Conservation (phyloP, 345 rosid species). For the Citrus maxima region DNA sequence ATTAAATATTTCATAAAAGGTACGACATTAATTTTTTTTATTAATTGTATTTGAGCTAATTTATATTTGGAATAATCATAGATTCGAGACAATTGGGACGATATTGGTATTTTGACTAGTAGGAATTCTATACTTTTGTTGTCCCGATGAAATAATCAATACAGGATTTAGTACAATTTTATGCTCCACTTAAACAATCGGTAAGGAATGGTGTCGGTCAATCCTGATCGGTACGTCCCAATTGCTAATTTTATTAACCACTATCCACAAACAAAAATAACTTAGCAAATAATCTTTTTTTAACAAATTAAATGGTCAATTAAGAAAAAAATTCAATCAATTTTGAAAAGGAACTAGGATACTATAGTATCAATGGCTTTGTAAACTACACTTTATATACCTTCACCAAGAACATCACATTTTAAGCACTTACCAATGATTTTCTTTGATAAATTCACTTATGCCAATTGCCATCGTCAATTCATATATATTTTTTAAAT, state of each 20-base stretch:
- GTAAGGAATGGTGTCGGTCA: background rate
- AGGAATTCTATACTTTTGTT: no score
- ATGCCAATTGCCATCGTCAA: slow-evolving; percentile 41
- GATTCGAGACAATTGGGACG: no score
- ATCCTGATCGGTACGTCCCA: no score
- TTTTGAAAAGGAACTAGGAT: slow-evolving; percentile 5
- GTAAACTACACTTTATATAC: slow-evolving; percentile 82
- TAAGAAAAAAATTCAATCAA: no score
- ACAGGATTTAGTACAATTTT: background rate
- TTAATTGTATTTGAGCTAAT: no score
- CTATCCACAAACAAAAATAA: background rate
- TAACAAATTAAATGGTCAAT: background rate
- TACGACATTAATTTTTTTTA: no score
- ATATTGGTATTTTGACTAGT: no score
- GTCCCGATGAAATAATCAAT: no score
- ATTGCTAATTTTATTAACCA: no score
- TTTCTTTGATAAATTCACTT: slow-evolving; percentile 62
- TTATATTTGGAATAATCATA: no score
- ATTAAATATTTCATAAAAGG: no score
- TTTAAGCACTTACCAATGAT: slow-evolving; percentile 83
- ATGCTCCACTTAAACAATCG: background rate
- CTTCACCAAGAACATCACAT: slow-evolving; percentile 82
- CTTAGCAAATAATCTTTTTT: background rate
- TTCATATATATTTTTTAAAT: background rate
- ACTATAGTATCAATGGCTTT: slow-evolving; percentile 74